phyloP scores from a whole-genome alignment of 2,329 filamentous ascomycete genomes.

The Fusarium papillatum region DNA sequence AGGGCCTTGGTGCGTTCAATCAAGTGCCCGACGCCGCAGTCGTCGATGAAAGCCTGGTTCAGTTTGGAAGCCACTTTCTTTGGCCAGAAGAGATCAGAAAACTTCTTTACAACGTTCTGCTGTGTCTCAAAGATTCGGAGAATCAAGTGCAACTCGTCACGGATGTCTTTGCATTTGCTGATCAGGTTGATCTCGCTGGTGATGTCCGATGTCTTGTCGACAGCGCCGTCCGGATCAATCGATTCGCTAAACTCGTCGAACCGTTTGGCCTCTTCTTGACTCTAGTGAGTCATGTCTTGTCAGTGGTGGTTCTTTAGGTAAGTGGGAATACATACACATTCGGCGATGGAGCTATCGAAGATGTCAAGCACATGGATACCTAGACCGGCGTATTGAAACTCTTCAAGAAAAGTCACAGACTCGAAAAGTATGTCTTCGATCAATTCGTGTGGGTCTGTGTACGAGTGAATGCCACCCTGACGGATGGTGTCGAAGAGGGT shows the following conservation, averaged over 20 bases:
- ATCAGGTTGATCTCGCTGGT: conserved; percentile 6
- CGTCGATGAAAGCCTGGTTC: conserved; percentile 1
- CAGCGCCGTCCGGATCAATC: not conserved
- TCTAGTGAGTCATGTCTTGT: not conserved
- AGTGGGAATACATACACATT: conserved; percentile 4
- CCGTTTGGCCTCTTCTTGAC: conserved; percentile 3
- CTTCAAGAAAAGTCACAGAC: conserved; percentile 16
- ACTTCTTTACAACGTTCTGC: conserved; percentile 15
- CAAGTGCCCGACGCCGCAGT: not conserved
- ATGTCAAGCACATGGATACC: conserved; percentile 30
- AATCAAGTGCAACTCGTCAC: conserved; percentile 24
- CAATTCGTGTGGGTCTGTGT: conserved; percentile 16
- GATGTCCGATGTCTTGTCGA: not conserved
- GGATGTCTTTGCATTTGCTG: conserved; percentile 23
- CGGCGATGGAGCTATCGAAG: conserved; percentile 21
- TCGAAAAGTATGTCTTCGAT: conserved; percentile 22
- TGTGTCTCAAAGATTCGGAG: conserved; percentile 23
- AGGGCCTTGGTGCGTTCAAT: conserved; percentile 10
- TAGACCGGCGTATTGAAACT: conserved; percentile 30
- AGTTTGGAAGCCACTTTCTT: not conserved
- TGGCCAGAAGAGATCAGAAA: conserved; percentile 21
- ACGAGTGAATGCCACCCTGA: conserved; percentile 15
- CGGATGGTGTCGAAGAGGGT: conserved; percentile 31
- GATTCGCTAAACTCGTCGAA: conserved; percentile 7
- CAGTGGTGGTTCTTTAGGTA: not conserved